Base-by-base conservation (phyloP, 352 stramenopile genomes). In the Phytopythium aichiense region DNA sequence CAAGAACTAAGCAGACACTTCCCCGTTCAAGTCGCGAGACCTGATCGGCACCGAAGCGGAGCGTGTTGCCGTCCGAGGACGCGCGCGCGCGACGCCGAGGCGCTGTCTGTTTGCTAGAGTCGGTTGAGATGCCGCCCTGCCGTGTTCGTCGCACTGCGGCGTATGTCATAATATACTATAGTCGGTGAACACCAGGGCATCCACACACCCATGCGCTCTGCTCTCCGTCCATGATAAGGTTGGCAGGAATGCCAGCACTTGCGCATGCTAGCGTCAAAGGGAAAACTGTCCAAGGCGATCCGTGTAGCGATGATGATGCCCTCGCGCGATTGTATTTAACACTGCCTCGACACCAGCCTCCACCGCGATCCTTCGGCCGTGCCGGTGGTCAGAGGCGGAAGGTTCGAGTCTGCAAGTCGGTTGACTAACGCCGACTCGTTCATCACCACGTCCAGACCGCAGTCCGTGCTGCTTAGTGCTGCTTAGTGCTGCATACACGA, bases 1-100 rank as follows among this genome's bases (percentile, higher is more conserved):
- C 79, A 89, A 92, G 79, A 87, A 81, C 79, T 86, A 88, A 87
- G 64, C 49, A 5, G 35, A 25, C 35, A n/a, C n/a, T n/a, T 0
- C 54, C 11, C 4, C 23, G 18, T 60, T 60, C 53, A 63, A 66
- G 60, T 33, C n/a, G 16, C 6, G 13, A 49, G 42, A 25, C 42
- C 42, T 49, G 42, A 25, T 49, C 42, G 42, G 20, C 40, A 16
- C 28, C 12, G 35, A 11, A 7, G 20, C 8, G 42, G 20, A 49
- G 7, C 42, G 13, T n/a, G 38, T 45, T 13, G 38, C 16, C 38
- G 8, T n/a, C 38, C 9, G 35, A 16, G 13, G 9, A 40, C 35
- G 8, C 40, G 11, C 64, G 4, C 15, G 11, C 56, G 33, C 25
- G 31, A 37, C 35, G 37, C 58, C 52, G 33, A 49, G 59, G 42